Evolutionary conservation across 768 basidiomycete genomes (phyloP).

Genomic region (Crassisporium funariophilum): DNA sequence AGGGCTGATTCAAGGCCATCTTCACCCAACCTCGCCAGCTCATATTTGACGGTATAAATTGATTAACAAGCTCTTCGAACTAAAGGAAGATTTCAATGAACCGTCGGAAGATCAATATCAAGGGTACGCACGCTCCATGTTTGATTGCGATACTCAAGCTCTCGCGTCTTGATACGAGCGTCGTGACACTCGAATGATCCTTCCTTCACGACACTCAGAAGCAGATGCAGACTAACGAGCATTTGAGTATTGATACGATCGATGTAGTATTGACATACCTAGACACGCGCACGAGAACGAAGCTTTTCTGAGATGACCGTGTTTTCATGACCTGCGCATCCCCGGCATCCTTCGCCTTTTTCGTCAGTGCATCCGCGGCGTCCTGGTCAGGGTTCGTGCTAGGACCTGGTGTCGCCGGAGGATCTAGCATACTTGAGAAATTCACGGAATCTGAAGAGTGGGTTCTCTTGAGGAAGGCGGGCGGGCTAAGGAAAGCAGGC

Average conservation of each 20-base stretch:
- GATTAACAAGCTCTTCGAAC: constrained; percentile 80
- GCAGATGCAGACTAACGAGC: constrained; percentile 57
- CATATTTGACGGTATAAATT: constrained; percentile 78
- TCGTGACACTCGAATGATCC: constrained; percentile 85
- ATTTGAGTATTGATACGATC: constrained; percentile 13
- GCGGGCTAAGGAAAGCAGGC: constrained; percentile 30
- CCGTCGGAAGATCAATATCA: not conserved
- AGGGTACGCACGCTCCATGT: constrained; percentile 70
- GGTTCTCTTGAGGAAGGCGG: constrained; percentile 23
- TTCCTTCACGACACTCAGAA: constrained; percentile 79
- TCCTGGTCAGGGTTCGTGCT: constrained; percentile 11
- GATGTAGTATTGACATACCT: constrained; percentile 45
- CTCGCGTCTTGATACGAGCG: constrained; percentile 77
- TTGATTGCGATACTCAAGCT: constrained; percentile 79
- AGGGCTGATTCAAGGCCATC: constrained; percentile 79
- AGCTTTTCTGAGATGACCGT: constrained; percentile 81
- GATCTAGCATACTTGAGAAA: constrained; percentile 18
- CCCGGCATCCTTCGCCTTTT: constrained; percentile 35
- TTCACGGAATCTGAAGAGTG: constrained; percentile 27
- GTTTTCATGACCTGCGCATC: constrained; percentile 83
- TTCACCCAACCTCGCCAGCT: constrained; percentile 84
- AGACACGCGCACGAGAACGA: constrained; percentile 74
- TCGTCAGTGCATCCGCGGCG: constrained; percentile 7
- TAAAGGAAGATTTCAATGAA: constrained; percentile 25
- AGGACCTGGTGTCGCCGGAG: constrained; percentile 12